These are phyloP conservation scores for Candida odintsovae DNA, from an alignment of 805 yeast genomes.

Conservation along the genomic window DNA sequence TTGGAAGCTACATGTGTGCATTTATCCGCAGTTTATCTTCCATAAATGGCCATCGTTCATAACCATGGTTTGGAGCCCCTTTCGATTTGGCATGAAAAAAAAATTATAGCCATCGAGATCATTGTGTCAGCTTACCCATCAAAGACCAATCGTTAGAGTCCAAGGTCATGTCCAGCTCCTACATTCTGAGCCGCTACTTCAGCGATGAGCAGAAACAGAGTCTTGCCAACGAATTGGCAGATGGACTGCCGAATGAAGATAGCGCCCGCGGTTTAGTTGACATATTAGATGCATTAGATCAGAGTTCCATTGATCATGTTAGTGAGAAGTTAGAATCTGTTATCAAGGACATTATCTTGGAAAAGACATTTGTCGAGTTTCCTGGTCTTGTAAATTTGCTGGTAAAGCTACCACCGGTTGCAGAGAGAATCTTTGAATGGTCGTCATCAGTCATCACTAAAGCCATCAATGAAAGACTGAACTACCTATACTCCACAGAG, in stretches of 20 bases:
- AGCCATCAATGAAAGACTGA: conserved; percentile 2
- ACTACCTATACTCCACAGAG: conserved; percentile 2
- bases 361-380: neutral
- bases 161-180: neutral
- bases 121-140: neutral
- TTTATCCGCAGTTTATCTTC: no score
- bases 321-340: conserved; percentile 1
- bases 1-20: no score
- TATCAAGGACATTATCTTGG: neutral
- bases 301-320: neutral
- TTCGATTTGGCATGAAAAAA: neutral
- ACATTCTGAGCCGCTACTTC: conserved; percentile 6
- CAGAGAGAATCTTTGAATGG: conserved; percentile 6
- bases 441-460: conserved; percentile 2
- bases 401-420: conserved; percentile 6
- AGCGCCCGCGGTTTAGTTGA: conserved; percentile 8
- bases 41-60: no score
- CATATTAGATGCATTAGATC: conserved; percentile 7
- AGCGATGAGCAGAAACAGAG: conserved; percentile 1
- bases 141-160: neutral
- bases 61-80: neutral
- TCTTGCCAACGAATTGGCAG: conserved; percentile 5
- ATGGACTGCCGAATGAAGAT: conserved; percentile 2
- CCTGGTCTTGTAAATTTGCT: conserved; percentile 1
- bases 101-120: neutral